Conservation (phyloP, 495 filamentous ascomycete genomes). For the Neurospora cerealis region DNA sequence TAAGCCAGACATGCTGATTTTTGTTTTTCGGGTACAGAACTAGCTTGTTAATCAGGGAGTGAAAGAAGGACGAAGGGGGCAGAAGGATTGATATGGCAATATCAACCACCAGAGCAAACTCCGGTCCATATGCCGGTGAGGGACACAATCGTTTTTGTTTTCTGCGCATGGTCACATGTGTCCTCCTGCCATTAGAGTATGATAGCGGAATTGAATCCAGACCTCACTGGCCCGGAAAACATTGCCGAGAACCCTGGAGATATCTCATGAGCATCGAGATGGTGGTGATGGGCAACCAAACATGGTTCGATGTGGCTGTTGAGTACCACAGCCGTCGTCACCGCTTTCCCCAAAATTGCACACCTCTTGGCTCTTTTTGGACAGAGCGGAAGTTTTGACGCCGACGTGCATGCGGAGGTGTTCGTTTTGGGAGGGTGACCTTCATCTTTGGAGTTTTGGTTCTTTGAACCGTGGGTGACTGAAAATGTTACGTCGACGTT, state of each 20-base stretch:
- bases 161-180: background rate
- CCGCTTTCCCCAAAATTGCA: background rate
- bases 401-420: background rate
- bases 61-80: background rate
- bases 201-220: background rate
- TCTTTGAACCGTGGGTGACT: background rate
- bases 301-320: background rate
- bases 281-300: background rate
- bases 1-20: slow-evolving; percentile 1
- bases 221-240: background rate
- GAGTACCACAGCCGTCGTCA: background rate
- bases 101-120: background rate
- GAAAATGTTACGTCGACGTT: background rate
- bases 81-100: background rate
- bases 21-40: background rate
- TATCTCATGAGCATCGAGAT: background rate
- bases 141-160: background rate
- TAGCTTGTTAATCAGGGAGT: background rate
- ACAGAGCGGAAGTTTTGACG: background rate
- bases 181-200: background rate
- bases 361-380: background rate
- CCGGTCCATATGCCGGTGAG: background rate
- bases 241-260: background rate
- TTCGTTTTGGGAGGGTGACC: background rate
- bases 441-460: background rate